A percentile compares a stretch with the other conserved stretches of the same genome.
Conservation (phyloP, 768 basidiomycete genomes). For the Epithele typhae region DNA sequence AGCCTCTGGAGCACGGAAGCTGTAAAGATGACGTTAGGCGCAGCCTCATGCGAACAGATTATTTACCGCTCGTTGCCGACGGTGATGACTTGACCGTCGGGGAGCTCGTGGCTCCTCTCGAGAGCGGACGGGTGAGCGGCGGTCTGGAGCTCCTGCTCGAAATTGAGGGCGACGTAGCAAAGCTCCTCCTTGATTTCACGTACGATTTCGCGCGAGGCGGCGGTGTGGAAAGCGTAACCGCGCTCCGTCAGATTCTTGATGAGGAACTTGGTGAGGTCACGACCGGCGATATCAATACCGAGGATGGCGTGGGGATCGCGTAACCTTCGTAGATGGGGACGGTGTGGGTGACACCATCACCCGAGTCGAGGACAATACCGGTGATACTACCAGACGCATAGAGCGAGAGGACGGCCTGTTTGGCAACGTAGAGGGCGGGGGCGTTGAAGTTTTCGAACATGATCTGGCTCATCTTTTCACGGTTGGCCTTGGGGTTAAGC, state of each 20-base stretch:
- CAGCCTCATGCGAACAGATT: background rate
- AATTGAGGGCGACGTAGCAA: constrained; percentile 95
- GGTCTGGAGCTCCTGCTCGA: constrained; percentile 88
- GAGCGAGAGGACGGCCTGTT: constrained; percentile 95
- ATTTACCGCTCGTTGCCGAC: constrained; percentile 90
- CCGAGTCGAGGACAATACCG: constrained; percentile 98
- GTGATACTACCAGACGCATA: constrained; percentile 98
- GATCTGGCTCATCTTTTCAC: constrained; percentile 92
- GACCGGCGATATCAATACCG: constrained; percentile 96
- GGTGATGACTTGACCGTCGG: constrained; percentile 94
- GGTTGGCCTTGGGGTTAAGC: constrained; percentile 95
- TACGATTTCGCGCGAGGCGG: constrained; percentile 98
- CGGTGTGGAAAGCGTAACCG: constrained; percentile 99
- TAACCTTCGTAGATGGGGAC: constrained; percentile 98
- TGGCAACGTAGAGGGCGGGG: constrained; percentile 94
- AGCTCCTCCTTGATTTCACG: constrained; percentile 98
- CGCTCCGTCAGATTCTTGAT: constrained; percentile 98
- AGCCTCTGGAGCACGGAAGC: constrained; percentile 88
- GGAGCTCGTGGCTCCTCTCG: constrained; percentile 96
- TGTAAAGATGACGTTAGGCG: constrained; percentile 30
- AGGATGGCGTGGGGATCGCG: constrained; percentile 93
- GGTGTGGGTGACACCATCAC: constrained; percentile 98
- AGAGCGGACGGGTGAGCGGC: constrained; percentile 95
- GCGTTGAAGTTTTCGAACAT: constrained; percentile 99
- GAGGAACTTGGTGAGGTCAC: constrained; percentile 96